Evolutionary conservation across 495 filamentous ascomycete genomes (phyloP), one percentile per base, ranked within the genome.

Genomic region (Penicillium lividum): DNA sequence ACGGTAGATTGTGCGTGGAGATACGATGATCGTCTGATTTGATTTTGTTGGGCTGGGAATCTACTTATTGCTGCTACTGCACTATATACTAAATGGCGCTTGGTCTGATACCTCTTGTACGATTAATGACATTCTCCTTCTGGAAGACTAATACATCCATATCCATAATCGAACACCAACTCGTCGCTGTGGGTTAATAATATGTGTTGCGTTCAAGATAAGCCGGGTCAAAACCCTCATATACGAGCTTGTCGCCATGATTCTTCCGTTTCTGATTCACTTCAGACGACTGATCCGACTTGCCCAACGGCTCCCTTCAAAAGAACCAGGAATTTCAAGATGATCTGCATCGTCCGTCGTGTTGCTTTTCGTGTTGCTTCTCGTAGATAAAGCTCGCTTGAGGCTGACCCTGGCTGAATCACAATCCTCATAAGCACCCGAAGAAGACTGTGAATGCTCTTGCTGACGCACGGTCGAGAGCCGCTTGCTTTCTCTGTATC

Each of bases 1-100:
- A 77, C 89, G 88, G 73, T 90, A 79, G 65, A 49, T 62, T 33
- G 3, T 9, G 29, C 3, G 29, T 29, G 13, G 31, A 53, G 56
- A 62, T 49, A 11, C 44, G 50, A 29, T 60, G 53, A 40, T 53
- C 9, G 3, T 29, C 7, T 47, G 10, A 47, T 27, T 47, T 27
- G 45, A n/a, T 13, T 28, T 47, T 28, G 18, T 13, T 10, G 45
- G 25, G 49, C 28, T 40, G 53, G 43, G 22, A 34, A 33, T 52
- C 54, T 51, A 61, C 59, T 58, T 64, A 49, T 56, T 60, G 60
- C 45, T 50, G 22, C 38, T 65, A 56, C 40, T 27, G 7, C 16
- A 51, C 38, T 57, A 50, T 60, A 60, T 40, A 31, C 51, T 57
- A 55, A 42, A 27, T 49, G 51, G 50, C 45, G 55, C 42, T 27